A percentile compares a stretch with the other conserved stretches of the same genome.
These are phyloP conservation scores for Chrysoporthe deuterocubensis DNA, from an alignment of 2,329 filamentous ascomycete genomes.

Conservation along the genomic window DNA sequence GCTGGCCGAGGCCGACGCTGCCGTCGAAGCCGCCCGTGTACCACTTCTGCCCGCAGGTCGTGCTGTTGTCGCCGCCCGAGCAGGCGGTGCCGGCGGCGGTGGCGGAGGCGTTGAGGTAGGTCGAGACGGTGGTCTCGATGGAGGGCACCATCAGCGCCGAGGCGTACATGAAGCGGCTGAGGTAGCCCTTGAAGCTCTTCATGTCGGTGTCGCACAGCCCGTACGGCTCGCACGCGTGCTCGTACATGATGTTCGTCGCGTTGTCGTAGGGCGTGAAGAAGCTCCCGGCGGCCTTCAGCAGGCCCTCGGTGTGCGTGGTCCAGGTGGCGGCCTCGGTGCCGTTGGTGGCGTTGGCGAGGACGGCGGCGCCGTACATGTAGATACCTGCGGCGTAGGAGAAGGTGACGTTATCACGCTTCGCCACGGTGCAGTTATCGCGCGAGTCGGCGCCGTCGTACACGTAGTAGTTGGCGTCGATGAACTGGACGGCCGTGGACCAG, in stretches of 20 bases:
- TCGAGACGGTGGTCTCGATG: conserved; percentile 51
- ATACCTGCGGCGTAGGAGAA: conserved; percentile 71
- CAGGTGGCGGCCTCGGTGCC: conserved; percentile 57
- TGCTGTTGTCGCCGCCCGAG: conserved; percentile 56
- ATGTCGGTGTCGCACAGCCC: conserved; percentile 65
- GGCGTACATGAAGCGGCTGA: conserved; percentile 67
- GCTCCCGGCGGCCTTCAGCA: conserved; percentile 54
- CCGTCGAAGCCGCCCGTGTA: conserved; percentile 61
- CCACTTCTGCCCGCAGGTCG: conserved; percentile 66
- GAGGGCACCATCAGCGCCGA: conserved; percentile 61
- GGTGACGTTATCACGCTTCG: conserved; percentile 51
- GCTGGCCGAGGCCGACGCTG: conserved; percentile 60
- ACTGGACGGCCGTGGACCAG: conserved; percentile 61
- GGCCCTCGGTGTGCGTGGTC: conserved; percentile 54
- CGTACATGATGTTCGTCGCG: conserved; percentile 64
- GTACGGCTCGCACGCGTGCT: conserved; percentile 66
- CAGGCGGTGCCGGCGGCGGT: conserved; percentile 61
- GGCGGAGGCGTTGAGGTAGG: conserved; percentile 55
- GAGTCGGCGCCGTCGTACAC: conserved; percentile 68
- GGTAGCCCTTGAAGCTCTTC: conserved; percentile 70
- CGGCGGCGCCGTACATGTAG: conserved; percentile 66
- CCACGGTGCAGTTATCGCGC: conserved; percentile 55
- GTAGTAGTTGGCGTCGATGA: conserved; percentile 59
- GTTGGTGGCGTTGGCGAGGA: conserved; percentile 68
- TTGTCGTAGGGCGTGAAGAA: conserved; percentile 60